phyloP scores from a whole-genome alignment of 129 eudicot species.

The Rutidosis leptorrhynchoides region DNA sequence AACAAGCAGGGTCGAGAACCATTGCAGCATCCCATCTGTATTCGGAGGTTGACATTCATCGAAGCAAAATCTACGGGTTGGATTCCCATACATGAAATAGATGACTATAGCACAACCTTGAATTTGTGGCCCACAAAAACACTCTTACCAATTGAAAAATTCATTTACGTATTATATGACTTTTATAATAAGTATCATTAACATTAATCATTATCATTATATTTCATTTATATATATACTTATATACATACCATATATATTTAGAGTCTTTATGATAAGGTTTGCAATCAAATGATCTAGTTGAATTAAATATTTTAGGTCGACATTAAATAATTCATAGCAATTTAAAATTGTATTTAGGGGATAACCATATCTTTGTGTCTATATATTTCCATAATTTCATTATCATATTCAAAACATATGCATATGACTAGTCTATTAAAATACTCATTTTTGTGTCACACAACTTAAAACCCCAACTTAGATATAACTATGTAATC shows the following conservation, averaged over 20 bases:
- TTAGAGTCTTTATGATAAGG: neutral
- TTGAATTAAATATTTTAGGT: neutral
- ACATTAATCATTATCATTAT: too few relatives aligned
- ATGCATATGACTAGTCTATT: conserved; percentile 15
- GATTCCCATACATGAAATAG: too few relatives aligned
- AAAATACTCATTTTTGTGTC: conserved; percentile 13
- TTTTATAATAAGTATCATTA: too few relatives aligned
- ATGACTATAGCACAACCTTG: too few relatives aligned
- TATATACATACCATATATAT: neutral
- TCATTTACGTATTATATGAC: neutral
- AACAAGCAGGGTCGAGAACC: too few relatives aligned
- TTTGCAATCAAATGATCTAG: neutral
- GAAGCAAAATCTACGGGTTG: too few relatives aligned
- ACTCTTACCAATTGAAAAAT: too few relatives aligned
- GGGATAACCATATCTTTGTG: conserved; percentile 18
- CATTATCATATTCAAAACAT: conserved; percentile 20
- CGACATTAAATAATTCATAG: neutral
- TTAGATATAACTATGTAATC: neutral
- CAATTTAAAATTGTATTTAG: neutral
- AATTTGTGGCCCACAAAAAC: too few relatives aligned
- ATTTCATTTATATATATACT: neutral
- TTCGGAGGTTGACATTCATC: too few relatives aligned
- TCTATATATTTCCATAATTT: conserved; percentile 16
- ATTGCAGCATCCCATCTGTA: too few relatives aligned
- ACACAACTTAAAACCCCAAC: neutral